Conservation (phyloP, 345 rosid genomes). For the Combretum micranthum region DNA sequence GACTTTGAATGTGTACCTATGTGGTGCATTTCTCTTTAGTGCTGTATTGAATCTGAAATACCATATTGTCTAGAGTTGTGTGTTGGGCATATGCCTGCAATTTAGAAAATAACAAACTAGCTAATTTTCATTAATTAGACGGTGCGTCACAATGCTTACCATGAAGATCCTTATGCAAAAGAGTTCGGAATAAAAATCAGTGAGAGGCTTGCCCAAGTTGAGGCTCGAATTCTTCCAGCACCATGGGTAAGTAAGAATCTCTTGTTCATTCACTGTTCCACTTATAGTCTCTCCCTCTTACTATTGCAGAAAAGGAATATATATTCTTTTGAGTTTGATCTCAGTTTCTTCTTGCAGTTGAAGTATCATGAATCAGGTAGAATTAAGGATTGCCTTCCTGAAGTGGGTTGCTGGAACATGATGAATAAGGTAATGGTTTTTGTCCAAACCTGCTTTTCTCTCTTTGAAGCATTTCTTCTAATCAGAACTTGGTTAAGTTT, state of each 20-base stretch:
- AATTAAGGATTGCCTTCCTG: constrained; percentile 81
- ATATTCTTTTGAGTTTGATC: neutral
- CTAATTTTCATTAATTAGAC: constrained; percentile 32
- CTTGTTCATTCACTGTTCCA: neutral
- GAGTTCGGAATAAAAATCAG: constrained; percentile 97
- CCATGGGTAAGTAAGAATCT: constrained; percentile 57
- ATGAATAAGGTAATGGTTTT: constrained; percentile 71
- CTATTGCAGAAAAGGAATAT: too few species aligned
- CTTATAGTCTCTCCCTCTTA: neutral
- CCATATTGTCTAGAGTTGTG: too few species aligned
- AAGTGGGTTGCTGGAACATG: constrained; percentile 99
- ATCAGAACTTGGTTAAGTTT: too few species aligned
- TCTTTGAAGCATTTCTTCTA: too few species aligned
- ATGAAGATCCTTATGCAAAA: constrained; percentile 70
- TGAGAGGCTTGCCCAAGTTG: constrained; percentile 81
- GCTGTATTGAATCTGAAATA: too few species aligned
- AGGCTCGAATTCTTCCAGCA: constrained; percentile 93
- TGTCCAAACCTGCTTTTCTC: neutral
- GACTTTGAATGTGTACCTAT: too few species aligned
- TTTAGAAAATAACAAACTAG: too few species aligned
- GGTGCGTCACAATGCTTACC: constrained; percentile 67
- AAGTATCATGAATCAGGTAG: constrained; percentile 93
- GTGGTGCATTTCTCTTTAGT: too few species aligned
- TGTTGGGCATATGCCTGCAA: too few species aligned
- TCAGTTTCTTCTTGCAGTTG: constrained; percentile 42